Conservation (phyloP, 495 filamentous ascomycete genomes). For the Penicillium herquei region DNA sequence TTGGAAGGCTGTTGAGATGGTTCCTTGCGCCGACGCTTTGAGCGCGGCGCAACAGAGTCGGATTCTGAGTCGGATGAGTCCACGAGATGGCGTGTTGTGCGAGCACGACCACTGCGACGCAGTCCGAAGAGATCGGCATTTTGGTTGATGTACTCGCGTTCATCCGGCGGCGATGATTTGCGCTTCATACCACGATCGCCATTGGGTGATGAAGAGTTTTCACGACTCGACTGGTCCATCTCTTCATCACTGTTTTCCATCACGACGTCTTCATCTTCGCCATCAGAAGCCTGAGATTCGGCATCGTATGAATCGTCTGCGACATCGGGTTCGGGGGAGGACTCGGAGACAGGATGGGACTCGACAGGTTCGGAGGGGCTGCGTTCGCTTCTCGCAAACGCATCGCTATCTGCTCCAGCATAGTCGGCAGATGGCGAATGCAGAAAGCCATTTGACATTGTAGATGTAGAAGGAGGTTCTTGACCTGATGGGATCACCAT, state of each 20-base stretch:
- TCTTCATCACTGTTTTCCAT: constrained; percentile 61
- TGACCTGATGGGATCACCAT: constrained; percentile 53
- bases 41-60: constrained; percentile 41
- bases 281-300: constrained; percentile 38
- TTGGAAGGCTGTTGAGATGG: constrained; percentile 44
- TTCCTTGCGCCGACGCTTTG: constrained; percentile 41
- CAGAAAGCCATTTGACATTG: constrained; percentile 49
- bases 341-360: constrained; percentile 42
- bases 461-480: constrained; percentile 39
- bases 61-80: constrained; percentile 71
- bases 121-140: constrained; percentile 97
- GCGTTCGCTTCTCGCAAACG: constrained; percentile 48
- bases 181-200: constrained; percentile 68
- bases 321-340: constrained; percentile 59
- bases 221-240: constrained; percentile 46
- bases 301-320: constrained; percentile 55
- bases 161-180: constrained; percentile 67
- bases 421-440: constrained; percentile 38
- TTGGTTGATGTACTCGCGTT: constrained; percentile 79
- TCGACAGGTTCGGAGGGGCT: constrained; percentile 51
- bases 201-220: constrained; percentile 66
- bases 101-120: constrained; percentile 74
- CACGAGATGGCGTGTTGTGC: constrained; percentile 54
- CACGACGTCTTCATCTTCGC: constrained; percentile 78
- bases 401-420: constrained; percentile 34